Evolutionary conservation across 768 basidiomycete species (phyloP).

Genomic region (Mycena floridula): DNA sequence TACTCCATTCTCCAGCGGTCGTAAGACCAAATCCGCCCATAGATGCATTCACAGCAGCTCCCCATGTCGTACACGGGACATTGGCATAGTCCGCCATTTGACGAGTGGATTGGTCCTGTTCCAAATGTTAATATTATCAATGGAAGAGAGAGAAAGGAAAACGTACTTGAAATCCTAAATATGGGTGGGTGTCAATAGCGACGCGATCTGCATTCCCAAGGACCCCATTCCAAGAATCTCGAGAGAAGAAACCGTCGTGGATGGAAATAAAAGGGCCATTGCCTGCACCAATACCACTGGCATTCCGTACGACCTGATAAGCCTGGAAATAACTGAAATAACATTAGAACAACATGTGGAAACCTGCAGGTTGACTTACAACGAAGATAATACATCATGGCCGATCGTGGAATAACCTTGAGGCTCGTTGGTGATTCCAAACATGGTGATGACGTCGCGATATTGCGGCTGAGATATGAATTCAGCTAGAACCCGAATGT

Average conservation of each 20-base stretch:
- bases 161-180: slow-evolving; percentile 64
- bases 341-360: background rate
- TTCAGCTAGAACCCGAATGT: slow-evolving; percentile 83
- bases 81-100: slow-evolving; percentile 52
- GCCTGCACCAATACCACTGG: slow-evolving; percentile 73
- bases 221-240: slow-evolving; percentile 63
- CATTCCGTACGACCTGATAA: slow-evolving; percentile 73
- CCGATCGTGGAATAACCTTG: slow-evolving; percentile 51
- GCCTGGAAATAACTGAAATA: slow-evolving; percentile 72
- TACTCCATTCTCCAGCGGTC: slow-evolving; percentile 58
- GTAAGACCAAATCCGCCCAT: slow-evolving; percentile 57
- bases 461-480: slow-evolving; percentile 92
- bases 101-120: slow-evolving; percentile 48
- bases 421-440: slow-evolving; percentile 89
- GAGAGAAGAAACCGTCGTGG: slow-evolving; percentile 81
- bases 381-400: slow-evolving; percentile 47
- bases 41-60: slow-evolving; percentile 59
- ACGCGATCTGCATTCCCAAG: slow-evolving; percentile 78
- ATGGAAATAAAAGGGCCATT: slow-evolving; percentile 82
- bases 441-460: slow-evolving; percentile 74
- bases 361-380: slow-evolving; percentile 33
- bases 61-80: slow-evolving; percentile 75
- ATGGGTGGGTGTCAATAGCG: slow-evolving; percentile 82
- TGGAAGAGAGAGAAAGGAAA: too few relatives aligned
- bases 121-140: too few relatives aligned